Percentiles rank a stretch among this genome's conserved stretches.
Conservation (phyloP, 2,329 filamentous ascomycete species). For the Myrmaecium sp. region DNA sequence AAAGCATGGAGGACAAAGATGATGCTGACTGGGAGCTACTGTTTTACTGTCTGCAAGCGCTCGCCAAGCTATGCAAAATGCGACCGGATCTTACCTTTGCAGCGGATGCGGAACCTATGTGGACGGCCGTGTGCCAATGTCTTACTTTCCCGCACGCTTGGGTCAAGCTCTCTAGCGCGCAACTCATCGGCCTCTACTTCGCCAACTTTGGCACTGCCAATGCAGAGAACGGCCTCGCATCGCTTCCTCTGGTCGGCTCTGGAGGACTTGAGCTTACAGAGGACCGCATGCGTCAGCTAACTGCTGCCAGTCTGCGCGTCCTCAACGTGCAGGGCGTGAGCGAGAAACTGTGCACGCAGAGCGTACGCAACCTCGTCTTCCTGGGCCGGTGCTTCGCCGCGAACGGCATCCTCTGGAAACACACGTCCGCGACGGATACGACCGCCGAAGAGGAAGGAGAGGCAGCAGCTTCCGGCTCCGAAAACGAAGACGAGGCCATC, state of each 20-base stretch:
- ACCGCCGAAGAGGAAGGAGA: constrained; percentile 29
- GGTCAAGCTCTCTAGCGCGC: constrained; percentile 62
- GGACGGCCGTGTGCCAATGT: constrained; percentile 50
- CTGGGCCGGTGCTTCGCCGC: constrained; percentile 49
- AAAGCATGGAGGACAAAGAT: constrained; percentile 33
- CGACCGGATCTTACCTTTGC: constrained; percentile 49
- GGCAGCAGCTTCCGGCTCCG: constrained; percentile 19
- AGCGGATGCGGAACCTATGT: constrained; percentile 44
- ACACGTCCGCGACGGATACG: constrained; percentile 26
- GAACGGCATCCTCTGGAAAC: constrained; percentile 35
- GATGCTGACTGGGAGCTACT: constrained; percentile 53
- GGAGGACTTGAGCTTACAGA: constrained; percentile 51
- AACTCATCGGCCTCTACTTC: constrained; percentile 60
- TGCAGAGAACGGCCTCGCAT: constrained; percentile 33
- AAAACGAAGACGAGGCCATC: constrained; percentile 17
- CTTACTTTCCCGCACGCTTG: constrained; percentile 55
- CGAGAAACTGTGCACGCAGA: constrained; percentile 61
- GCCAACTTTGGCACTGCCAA: constrained; percentile 57
- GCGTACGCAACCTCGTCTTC: constrained; percentile 68
- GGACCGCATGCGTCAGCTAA: constrained; percentile 44
- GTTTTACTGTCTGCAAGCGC: constrained; percentile 53
- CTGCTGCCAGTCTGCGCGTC: constrained; percentile 38
- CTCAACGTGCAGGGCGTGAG: constrained; percentile 49
- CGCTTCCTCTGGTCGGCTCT: constrained; percentile 49
- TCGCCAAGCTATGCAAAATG: constrained; percentile 49